Evolutionary conservation across 1,284 basidiomycete genomes (phyloP).

Genomic region (Ceratobasidium sp.): DNA sequence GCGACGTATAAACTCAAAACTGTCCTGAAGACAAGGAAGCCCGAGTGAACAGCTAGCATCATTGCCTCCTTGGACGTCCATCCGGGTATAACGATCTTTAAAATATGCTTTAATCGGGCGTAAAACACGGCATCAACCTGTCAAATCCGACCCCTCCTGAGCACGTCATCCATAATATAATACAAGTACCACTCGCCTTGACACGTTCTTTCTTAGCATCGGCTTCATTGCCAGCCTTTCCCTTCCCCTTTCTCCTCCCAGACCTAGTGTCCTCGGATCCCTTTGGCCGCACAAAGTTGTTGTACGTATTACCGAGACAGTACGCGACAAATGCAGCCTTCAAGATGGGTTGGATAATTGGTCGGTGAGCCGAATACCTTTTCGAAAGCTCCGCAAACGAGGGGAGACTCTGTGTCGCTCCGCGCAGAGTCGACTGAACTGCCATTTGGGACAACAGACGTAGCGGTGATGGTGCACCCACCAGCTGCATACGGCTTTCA

Average conservation of each 20-base stretch:
- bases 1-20: conserved; percentile 96
- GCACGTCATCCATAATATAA: conserved; percentile 42
- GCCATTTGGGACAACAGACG: conserved; percentile 26
- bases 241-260: conserved; percentile 59
- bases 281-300: conserved; percentile 60
- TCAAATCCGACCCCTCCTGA: neutral
- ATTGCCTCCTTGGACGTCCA: conserved; percentile 87
- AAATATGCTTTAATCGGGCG: conserved; percentile 76
- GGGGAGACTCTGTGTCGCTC: conserved; percentile 11
- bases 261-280: conserved; percentile 60
- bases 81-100: conserved; percentile 90
- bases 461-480: conserved; percentile 26
- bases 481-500: conserved; percentile 30
- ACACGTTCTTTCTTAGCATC: conserved; percentile 71
- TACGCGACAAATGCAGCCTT: conserved; percentile 73
- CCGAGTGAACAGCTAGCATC: conserved; percentile 87
- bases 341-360: conserved; percentile 73
- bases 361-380: conserved; percentile 70
- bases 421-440: conserved; percentile 35
- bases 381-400: conserved; percentile 56
- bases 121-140: conserved; percentile 93
- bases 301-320: conserved; percentile 59
- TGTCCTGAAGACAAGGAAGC: conserved; percentile 88
- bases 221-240: conserved; percentile 58
- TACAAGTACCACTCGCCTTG: conserved; percentile 13